phyloP scores from a whole-genome alignment of 2,329 filamentous ascomycete species.

The Talaromyces rugulosus region DNA sequence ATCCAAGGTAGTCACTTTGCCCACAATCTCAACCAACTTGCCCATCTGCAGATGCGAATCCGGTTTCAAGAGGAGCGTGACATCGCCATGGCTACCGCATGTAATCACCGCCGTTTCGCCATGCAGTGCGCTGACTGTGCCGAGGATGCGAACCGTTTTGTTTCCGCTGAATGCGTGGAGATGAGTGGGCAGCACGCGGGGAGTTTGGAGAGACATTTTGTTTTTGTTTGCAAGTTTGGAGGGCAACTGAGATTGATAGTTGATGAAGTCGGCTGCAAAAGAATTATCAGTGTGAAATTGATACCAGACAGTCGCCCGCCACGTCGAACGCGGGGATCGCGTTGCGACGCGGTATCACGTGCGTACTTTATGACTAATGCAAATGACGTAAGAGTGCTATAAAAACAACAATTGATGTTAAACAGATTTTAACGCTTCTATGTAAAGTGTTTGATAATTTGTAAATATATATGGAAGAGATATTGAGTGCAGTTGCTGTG shows the following conservation, averaged over 20 bases:
- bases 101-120: conserved; percentile 79
- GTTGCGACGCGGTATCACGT: background rate
- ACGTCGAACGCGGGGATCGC: background rate
- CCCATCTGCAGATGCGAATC: conserved; percentile 42
- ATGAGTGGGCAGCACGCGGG: conserved; percentile 76
- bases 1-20: conserved; percentile 42
- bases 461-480: no score
- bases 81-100: conserved; percentile 62
- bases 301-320: background rate
- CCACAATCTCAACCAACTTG: conserved; percentile 43
- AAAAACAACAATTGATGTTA: background rate
- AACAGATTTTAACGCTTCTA: no score
- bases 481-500: no score
- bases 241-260: background rate
- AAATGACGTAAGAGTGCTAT: background rate
- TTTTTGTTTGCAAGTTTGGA: background rate
- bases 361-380: background rate
- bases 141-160: conserved; percentile 76
- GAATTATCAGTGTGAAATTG: background rate
- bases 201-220: conserved; percentile 56
- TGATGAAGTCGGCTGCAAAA: background rate
- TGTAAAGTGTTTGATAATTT: no score
- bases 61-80: conserved; percentile 70
- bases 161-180: conserved; percentile 64
- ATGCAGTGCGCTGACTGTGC: conserved; percentile 76